Conservation (phyloP, 305 asterid genomes). For the Salvia sclarea region DNA sequence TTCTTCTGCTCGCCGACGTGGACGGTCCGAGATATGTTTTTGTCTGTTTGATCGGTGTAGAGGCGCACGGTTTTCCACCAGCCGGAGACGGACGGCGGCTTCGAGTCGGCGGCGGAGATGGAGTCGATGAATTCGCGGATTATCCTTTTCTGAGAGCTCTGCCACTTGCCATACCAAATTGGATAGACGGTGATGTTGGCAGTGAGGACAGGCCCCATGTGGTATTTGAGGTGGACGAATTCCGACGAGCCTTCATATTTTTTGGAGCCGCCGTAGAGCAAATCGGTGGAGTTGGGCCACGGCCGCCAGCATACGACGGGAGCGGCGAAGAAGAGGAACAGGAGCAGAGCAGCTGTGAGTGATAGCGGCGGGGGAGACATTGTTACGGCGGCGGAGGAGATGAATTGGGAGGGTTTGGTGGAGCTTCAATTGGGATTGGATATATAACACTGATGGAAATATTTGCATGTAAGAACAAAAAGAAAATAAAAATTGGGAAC, state of each 20-base stretch:
- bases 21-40: conserved; percentile 59
- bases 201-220: conserved; percentile 86
- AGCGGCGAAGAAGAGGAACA: conserved; percentile 32
- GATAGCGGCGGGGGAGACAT: conserved; percentile 33
- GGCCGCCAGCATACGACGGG: conserved; percentile 58
- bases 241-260: conserved; percentile 84
- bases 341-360: conserved; percentile 30
- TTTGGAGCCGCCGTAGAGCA: conserved; percentile 58
- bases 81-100: conserved; percentile 60
- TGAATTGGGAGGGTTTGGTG: conserved; percentile 23
- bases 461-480: conserved; percentile 6
- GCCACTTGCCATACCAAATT: conserved; percentile 82
- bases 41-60: conserved; percentile 72
- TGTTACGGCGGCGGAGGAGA: conserved; percentile 18
- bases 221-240: conserved; percentile 61
- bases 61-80: conserved; percentile 83
- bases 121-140: conserved; percentile 79
- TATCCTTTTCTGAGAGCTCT: conserved; percentile 56
- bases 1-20: conserved; percentile 60
- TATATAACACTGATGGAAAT: conserved; percentile 14
- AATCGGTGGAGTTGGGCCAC: conserved; percentile 59
- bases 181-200: conserved; percentile 68
- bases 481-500: not conserved
- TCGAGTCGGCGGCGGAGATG: conserved; percentile 53
- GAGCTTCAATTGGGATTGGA: conserved; percentile 7